Percentiles rank a stretch among this genome's conserved stretches.
These are phyloP conservation scores for Malus sylvestris DNA, from an alignment of 306 rosid genomes.

Conservation along the genomic window DNA sequence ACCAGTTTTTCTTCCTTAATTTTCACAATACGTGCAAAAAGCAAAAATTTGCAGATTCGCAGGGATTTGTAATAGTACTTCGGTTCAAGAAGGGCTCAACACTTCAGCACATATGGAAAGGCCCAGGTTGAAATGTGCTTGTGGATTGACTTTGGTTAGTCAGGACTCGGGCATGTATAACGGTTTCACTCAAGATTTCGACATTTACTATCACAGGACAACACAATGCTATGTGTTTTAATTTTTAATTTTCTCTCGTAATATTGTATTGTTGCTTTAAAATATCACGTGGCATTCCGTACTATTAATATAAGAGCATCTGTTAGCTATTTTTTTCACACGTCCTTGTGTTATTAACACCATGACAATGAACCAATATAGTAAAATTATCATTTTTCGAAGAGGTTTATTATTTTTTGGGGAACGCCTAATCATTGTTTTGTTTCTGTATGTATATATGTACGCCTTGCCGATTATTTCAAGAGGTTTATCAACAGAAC, in stretches of 20 bases:
- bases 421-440: no score
- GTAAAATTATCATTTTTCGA: no score
- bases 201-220: no score
- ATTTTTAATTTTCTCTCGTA: no score
- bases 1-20: not conserved
- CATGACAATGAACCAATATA: no score
- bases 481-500: not conserved
- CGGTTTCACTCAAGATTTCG: no score
- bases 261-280: no score
- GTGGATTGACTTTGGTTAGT: not conserved
- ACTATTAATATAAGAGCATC: no score
- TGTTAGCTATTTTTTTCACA: not conserved
- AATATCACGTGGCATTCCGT: accelerated
- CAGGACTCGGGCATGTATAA: not conserved
- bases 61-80: not conserved
- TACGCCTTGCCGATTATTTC: no score
- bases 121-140: not conserved
- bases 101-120: not conserved
- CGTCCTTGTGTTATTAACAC: not conserved
- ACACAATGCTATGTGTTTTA: no score
- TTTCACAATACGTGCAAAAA: not conserved
- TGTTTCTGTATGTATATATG: no score
- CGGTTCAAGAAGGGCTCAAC: not conserved
- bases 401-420: no score
- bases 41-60: not conserved